These are phyloP conservation scores for Aspergillus olivimuriae DNA, from an alignment of 495 filamentous ascomycete genomes.

Conservation along the genomic window DNA sequence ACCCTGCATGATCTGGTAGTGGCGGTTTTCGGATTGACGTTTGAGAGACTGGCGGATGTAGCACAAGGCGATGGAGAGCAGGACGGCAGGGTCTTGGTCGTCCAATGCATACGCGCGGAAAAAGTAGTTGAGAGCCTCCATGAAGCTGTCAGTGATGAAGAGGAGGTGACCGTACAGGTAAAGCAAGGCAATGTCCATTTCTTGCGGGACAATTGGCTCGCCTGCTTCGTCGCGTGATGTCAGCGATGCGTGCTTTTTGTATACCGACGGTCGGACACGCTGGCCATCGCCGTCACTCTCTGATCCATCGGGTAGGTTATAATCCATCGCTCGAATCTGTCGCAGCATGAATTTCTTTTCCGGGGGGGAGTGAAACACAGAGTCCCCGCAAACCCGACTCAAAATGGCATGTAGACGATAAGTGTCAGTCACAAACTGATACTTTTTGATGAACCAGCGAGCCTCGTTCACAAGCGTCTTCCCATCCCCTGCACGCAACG, in stretches of 20 bases:
- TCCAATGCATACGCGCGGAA: constrained; percentile 77
- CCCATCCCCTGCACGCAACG: constrained; percentile 71
- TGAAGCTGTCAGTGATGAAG: constrained; percentile 69
- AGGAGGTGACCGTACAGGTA: constrained; percentile 86
- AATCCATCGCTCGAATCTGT: constrained; percentile 88
- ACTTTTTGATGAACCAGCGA: constrained; percentile 81
- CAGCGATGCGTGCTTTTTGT: constrained; percentile 43
- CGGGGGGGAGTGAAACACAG: constrained; percentile 50
- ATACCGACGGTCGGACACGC: constrained; percentile 26
- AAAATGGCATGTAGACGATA: constrained; percentile 74
- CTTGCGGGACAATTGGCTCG: constrained; percentile 39
- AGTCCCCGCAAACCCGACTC: constrained; percentile 53
- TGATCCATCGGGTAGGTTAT: constrained; percentile 33
- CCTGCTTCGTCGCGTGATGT: constrained; percentile 44
- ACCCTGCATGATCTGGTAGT: constrained; percentile 78
- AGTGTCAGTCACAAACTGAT: constrained; percentile 76
- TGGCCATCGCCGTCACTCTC: constrained; percentile 10
- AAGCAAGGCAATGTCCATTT: constrained; percentile 67
- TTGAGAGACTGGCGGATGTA: constrained; percentile 85
- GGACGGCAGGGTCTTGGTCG: constrained; percentile 67
- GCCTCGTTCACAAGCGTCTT: constrained; percentile 57
- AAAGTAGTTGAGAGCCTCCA: constrained; percentile 84
- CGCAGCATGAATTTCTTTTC: constrained; percentile 85
- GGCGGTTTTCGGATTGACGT: constrained; percentile 80
- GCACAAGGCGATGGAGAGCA: constrained; percentile 60